A percentile compares a stretch with the other conserved stretches of the same genome.
Conservation (phyloP, 441 rosid genomes). For the Eutrema salsugineum region DNA sequence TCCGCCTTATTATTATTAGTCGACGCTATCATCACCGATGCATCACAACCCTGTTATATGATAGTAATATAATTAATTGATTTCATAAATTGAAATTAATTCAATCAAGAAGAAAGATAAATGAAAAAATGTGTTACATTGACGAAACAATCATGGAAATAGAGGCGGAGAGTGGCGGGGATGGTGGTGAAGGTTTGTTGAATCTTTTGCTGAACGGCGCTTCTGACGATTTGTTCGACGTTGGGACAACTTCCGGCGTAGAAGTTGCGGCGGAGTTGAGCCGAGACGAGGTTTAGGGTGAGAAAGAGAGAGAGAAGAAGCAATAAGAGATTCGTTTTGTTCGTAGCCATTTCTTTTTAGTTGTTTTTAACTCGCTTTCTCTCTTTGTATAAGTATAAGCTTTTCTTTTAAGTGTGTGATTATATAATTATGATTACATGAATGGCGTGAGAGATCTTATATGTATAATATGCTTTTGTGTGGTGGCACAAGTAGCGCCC, state of each 20-base stretch:
- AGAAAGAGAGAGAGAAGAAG: conserved; percentile 32
- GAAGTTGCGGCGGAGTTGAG: conserved; percentile 56
- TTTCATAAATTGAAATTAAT: not conserved
- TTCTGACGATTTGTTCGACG: conserved; percentile 64
- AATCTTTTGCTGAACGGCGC: conserved; percentile 44
- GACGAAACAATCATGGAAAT: conserved; percentile 89
- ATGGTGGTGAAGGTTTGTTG: conserved; percentile 61
- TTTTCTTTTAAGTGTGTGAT: not conserved
- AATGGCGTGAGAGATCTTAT: not conserved
- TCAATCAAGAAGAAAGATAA: not conserved
- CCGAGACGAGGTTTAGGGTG: conserved; percentile 34
- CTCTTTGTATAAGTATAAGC: not conserved
- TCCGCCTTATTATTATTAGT: conserved; percentile 58
- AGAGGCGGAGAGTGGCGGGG: conserved; percentile 79
- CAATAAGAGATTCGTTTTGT: conserved; percentile 10
- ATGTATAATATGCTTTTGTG: conserved; percentile 6
- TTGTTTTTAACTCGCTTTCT: not conserved
- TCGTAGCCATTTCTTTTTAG: conserved; percentile 3
- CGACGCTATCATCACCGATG: conserved; percentile 64
- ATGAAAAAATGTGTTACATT: conserved; percentile 29
- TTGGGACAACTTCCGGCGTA: conserved; percentile 68
- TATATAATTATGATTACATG: not conserved
- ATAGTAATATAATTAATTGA: not conserved
- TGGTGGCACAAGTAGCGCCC: conserved; percentile 17
- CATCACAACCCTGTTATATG: conserved; percentile 71